These are phyloP conservation scores for Elongisporangium anandrum DNA, from an alignment of 352 stramenopile genomes.

Conservation along the genomic window DNA sequence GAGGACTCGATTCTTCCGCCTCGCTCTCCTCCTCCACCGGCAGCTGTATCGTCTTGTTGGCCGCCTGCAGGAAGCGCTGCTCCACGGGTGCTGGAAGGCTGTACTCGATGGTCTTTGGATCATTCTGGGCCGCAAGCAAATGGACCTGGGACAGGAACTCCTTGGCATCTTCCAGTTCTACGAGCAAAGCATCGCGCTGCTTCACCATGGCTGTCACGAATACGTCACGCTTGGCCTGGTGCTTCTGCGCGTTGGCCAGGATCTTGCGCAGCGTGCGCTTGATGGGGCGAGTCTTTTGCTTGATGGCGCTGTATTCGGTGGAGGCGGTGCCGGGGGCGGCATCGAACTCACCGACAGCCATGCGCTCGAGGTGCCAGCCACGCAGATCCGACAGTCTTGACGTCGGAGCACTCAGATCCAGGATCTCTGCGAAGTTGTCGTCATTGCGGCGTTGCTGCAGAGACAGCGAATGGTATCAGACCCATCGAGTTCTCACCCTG, in stretches of 20 bases:
- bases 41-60: conserved; percentile 42
- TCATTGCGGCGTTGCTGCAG: conserved; percentile 70
- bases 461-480: conserved; percentile 3
- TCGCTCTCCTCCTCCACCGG: conserved; percentile 1
- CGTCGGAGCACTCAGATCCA: conserved; percentile 58
- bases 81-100: conserved; percentile 59
- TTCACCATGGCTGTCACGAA: conserved; percentile 61
- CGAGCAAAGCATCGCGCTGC: conserved; percentile 61
- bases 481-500: conserved; percentile 1
- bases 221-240: conserved; percentile 48
- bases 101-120: conserved; percentile 34
- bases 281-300: conserved; percentile 47
- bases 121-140: conserved; percentile 23
- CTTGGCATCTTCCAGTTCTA: conserved; percentile 62
- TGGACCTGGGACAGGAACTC: conserved; percentile 72
- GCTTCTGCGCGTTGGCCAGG: conserved; percentile 45
- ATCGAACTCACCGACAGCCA: conserved; percentile 73
- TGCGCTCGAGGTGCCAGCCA: conserved; percentile 77
- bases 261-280: conserved; percentile 59
- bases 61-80: conserved; percentile 46
- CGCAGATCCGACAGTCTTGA: conserved; percentile 60
- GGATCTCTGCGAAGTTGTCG: conserved; percentile 70
- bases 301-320: conserved; percentile 52
- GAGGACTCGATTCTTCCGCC: background rate
- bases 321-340: conserved; percentile 17